These are phyloP conservation scores for Penicillium sp. DNA, from an alignment of 2,329 filamentous ascomycete species.

Conservation along the genomic window DNA sequence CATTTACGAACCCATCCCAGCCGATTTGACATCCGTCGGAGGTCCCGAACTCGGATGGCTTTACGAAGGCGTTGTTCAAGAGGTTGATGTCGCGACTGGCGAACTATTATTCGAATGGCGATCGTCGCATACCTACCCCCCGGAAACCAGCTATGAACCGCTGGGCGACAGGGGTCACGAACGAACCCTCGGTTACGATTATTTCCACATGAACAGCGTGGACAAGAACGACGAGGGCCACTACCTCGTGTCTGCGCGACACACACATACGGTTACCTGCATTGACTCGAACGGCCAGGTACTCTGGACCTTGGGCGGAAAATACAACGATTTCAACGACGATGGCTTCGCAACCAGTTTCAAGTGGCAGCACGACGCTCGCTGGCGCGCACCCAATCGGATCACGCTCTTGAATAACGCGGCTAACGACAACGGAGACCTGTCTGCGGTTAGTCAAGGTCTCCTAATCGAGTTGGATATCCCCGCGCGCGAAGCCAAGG, in stretches of 20 bases:
- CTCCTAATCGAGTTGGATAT: conserved; percentile 18
- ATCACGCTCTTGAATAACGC: conserved; percentile 31
- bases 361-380: conserved; percentile 33
- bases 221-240: conserved; percentile 50
- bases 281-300: conserved; percentile 33
- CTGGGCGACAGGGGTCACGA: conserved; percentile 16
- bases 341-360: conserved; percentile 24
- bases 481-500: conserved; percentile 4
- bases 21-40: conserved; percentile 43
- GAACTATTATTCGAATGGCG: conserved; percentile 50
- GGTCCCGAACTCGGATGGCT: conserved; percentile 42
- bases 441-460: conserved; percentile 17
- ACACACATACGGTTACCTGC: conserved; percentile 39
- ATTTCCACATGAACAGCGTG: conserved; percentile 57
- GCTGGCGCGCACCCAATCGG: conserved; percentile 24
- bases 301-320: conserved; percentile 31
- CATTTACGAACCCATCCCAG: conserved; percentile 42
- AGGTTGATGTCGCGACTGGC: conserved; percentile 46
- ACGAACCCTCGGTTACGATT: conserved; percentile 47
- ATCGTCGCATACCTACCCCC: conserved; percentile 42
- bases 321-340: conserved; percentile 29
- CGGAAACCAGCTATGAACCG: conserved; percentile 21
- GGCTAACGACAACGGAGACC: conserved; percentile 17
- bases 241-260: conserved; percentile 46
- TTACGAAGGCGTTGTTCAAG: conserved; percentile 45